Evolutionary conservation across 2,329 filamentous ascomycete species (phyloP).

Genomic region (Aspergillus sojae): DNA sequence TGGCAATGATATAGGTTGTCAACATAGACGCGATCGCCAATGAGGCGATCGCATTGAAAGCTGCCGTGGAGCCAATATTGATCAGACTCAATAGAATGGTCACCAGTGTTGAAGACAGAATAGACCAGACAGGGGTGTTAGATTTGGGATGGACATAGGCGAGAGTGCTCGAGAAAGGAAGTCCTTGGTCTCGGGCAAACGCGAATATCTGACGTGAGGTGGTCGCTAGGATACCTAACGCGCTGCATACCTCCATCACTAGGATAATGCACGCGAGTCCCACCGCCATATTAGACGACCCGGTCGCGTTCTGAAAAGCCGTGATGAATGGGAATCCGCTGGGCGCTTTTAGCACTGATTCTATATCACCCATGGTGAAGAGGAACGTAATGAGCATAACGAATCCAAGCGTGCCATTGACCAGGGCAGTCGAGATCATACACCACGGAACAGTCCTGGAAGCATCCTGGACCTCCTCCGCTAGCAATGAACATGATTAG

Average conservation of each 20-base stretch:
- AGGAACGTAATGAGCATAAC: conserved; percentile 47
- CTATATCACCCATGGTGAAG: conserved; percentile 47
- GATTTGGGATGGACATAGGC: conserved; percentile 37
- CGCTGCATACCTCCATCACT: conserved; percentile 8
- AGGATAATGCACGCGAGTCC: not conserved
- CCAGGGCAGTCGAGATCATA: conserved; percentile 51
- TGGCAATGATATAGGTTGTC: conserved; percentile 54
- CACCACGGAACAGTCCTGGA: conserved; percentile 50
- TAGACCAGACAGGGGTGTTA: conserved; percentile 46
- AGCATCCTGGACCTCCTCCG: conserved; percentile 55
- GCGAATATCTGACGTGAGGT: conserved; percentile 43
- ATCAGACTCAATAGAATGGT: conserved; percentile 48
- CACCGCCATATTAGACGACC: not conserved
- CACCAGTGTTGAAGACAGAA: conserved; percentile 32
- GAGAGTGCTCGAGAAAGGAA: conserved; percentile 32
- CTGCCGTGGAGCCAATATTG: conserved; percentile 53
- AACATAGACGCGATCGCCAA: conserved; percentile 54
- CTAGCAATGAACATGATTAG: conserved; percentile 29
- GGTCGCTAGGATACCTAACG: conserved; percentile 34
- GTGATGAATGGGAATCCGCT: conserved; percentile 52
- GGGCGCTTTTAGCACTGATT: conserved; percentile 40
- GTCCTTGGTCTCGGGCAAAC: conserved; percentile 46
- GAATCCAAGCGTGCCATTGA: conserved; percentile 53
- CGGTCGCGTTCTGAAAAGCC: not conserved
- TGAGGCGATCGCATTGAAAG: conserved; percentile 57